Percentiles rank a stretch among this genome's conserved stretches.
phyloP scores from a whole-genome alignment of 805 yeast genomes.

The Tetrapisispora namnaoensis region DNA sequence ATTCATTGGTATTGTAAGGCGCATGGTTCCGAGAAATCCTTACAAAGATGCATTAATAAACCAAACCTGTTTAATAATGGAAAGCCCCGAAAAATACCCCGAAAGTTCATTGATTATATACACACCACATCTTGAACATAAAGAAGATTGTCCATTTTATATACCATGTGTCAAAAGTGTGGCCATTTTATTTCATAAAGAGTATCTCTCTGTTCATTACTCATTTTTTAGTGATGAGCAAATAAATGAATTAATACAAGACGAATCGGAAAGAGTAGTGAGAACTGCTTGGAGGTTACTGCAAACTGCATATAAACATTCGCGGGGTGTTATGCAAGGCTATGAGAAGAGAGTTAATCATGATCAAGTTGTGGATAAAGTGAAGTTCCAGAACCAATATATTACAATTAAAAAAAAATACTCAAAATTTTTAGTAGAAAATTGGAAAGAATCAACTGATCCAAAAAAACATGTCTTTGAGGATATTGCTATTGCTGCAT shows the following conservation, averaged over 20 bases:
- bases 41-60: constrained; percentile 72
- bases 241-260: constrained; percentile 8
- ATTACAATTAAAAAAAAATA: constrained; percentile 72
- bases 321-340: constrained; percentile 73
- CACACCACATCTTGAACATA: constrained; percentile 57
- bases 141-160: constrained; percentile 71
- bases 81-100: constrained; percentile 15
- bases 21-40: constrained; percentile 88
- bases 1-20: constrained; percentile 55
- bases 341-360: constrained; percentile 83
- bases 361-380: constrained; percentile 75
- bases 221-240: constrained; percentile 40
- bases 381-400: constrained; percentile 73
- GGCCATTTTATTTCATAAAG: constrained; percentile 47
- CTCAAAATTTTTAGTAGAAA: constrained; percentile 61
- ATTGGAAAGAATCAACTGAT: constrained; percentile 91
- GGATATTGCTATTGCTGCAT: constrained; percentile 92
- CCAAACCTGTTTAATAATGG: constrained; percentile 64
- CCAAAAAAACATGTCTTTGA: constrained; percentile 94
- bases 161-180: constrained; percentile 79
- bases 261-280: constrained; percentile 47
- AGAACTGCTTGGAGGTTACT: constrained; percentile 75
- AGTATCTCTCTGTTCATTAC: constrained; percentile 60
- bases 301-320: constrained; percentile 74
- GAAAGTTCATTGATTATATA: constrained; percentile 54